A percentile compares a stretch with the other conserved stretches of the same genome.
Conservation (phyloP, 805 yeast genomes). For the Metschnikowia aberdeeniae region DNA sequence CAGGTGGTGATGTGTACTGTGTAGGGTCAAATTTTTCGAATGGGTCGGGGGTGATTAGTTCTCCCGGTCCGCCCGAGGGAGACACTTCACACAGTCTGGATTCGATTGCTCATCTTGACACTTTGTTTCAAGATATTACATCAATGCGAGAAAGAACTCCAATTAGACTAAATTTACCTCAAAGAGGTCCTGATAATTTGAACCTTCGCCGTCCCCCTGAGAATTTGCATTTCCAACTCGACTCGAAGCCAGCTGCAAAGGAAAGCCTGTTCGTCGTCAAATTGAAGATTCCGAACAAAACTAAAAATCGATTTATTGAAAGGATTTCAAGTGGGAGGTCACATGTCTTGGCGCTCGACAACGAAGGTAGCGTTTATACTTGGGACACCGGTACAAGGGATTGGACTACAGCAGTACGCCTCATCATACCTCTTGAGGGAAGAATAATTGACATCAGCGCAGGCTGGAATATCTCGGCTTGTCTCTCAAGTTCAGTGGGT, state of each 20-base stretch:
- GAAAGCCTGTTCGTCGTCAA: background rate
- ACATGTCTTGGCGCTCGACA: conserved; percentile 60
- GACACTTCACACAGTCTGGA: background rate
- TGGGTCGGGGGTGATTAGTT: background rate
- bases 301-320: conserved; percentile 27
- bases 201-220: background rate
- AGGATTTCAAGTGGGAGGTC: conserved; percentile 60
- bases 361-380: conserved; percentile 45
- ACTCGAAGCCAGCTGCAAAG: background rate
- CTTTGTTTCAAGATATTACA: too few relatives aligned
- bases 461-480: conserved; percentile 64
- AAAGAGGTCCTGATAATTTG: background rate
- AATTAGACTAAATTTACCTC: conserved; percentile 10
- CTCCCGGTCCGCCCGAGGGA: background rate
- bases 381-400: conserved; percentile 51
- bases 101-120: background rate
- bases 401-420: conserved; percentile 36
- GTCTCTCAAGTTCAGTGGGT: conserved; percentile 47
- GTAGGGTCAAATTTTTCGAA: conserved; percentile 36
- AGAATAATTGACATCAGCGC: conserved; percentile 49
- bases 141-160: too few relatives aligned
- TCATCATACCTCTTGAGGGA: conserved; percentile 33
- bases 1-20: conserved; percentile 53
- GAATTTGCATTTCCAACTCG: background rate
- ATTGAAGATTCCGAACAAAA: background rate